Base-by-base conservation (phyloP, 768 basidiomycete genomes). In the Kwoniella pini region DNA sequence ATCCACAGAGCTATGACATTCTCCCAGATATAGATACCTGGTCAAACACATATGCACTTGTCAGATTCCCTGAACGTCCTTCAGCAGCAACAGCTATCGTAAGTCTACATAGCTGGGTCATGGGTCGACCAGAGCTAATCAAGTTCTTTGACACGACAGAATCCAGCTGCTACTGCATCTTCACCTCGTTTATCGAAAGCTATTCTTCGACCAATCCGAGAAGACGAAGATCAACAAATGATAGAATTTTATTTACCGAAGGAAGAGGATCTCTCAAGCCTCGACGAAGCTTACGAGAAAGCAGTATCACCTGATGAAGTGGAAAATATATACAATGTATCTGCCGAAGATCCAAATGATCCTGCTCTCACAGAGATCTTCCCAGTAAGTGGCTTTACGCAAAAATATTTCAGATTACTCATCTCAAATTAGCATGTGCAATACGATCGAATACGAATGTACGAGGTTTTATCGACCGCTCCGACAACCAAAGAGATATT, bases 41-140 rank as follows among this genome's bases (percentile, higher is more conserved):
- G 68, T 48, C 54, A 4, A 70, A 69, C 19, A 42, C 64, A 13
- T 76, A 72, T 53, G 67, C 71, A 21, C 42, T 70, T 51, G 58
- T 78, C 46, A 61, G 63, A 28, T 76, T 69, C 53, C 68, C 77
- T 9, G 77, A 78, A 60, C 48, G 70, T 21, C 77, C 77, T 4
- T 64, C 70, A 3, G 71, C 71, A 6, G 69, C 70, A 9, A 66
- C 66, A 2, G 53, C 66, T 15, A 49, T 51, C 3, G 75, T 76
- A 24, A 60, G 74, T 54, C 21, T 15, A 7, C 15, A 1, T 36
- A 10, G 24, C 52, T 17, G 30, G 27, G 39, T 10, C 21, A 26
- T 31, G 12, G 28, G n/a, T 42, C 19, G 9, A 42, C 12, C 7
- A 36, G 22, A 31, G 33, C 49, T 31, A 28, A 22, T 4, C 19